Base-by-base conservation (phyloP, 2,329 filamentous ascomycete genomes). In the Conoideocrella luteorostrata region DNA sequence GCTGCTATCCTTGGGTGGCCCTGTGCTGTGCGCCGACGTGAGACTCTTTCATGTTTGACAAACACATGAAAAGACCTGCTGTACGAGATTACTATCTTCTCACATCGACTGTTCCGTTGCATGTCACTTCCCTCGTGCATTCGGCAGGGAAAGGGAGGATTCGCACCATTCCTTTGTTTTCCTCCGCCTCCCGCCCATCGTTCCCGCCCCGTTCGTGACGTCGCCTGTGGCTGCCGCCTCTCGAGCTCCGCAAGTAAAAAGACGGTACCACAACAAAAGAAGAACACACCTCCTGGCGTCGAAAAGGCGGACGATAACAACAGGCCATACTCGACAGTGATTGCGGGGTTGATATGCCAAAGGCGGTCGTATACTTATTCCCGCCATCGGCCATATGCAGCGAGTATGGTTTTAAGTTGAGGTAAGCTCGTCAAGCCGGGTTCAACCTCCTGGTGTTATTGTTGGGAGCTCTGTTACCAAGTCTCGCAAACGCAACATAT, bases 331-430 rank as follows among this genome's bases (percentile, higher is more conserved):
- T 38, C 17, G 9, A 7, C 4, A 12, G 13, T 24, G 21, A 20
- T 22, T 34, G 33, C 23, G 22, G 13, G 15, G 6, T 17, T 45
- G 34, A 28, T 20, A 39, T 46, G 44, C 39, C n/a, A 13, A 26
- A 17, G 6, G 12, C 34, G 21, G 13, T 30, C 20, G 18, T 12
- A n/a, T 18, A 18, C 7, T 11, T 21, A 20, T 15, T 2, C 28
- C 11, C 20, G 39, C 18, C 13, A n/a, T 18, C 43, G 29, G 29
- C 37, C 30, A 21, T 18, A 18, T 15, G 17, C n/a, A 30, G 21
- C 13, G 35, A 30, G 36, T 37, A 44, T 44, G 43, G 43, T 40
- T 15, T 26, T 44, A 17, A 6, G 12, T 34, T 29, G 21, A 34
- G 43, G 43, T 44, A 18, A 35, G 43, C 29, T 30, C 18, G 12